Evolutionary conservation across 345 rosid species (phyloP), one percentile per base, ranked within the genome.

Genomic region (Rhodomyrtus tomentosa): DNA sequence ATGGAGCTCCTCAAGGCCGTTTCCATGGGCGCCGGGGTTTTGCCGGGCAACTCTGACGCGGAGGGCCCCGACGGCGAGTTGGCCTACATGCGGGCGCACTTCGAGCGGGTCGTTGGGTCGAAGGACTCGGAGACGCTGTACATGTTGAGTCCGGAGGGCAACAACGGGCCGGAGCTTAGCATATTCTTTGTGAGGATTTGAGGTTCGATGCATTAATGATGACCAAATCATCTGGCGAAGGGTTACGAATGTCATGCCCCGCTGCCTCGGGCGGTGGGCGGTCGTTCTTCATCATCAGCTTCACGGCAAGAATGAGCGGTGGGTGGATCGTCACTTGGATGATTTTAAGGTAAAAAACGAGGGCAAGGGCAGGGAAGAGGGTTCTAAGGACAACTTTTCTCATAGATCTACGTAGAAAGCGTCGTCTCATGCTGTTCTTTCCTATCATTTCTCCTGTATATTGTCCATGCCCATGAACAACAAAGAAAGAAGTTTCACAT

Each of bases 11-110:
- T 96, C 52, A 90, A 89, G 89, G 89, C 96, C 2, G 96, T 96
- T 25, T 95, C 98, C 0, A 96, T 95, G 99, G 98, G 99, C 8
- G 98, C 96, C 2, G 98, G 98, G 36, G 98, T 93, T 29, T 81
- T 95, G 73, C 99, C 99, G 0, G 93, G 93, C 81, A 91, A 87
- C 52, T 89, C 94, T 2, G 95, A 93, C n/a, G 53, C 32, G 0
- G 99, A 96, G 45, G 96, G 93, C 13, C 89, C 90, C 0, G 99
- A 96, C 54, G 91, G 91, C 4, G 98, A 95, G 89, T 68, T 95
- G 89, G 95, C 95, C 25, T 95, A 96, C 83, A 92, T 94, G 85
- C 88, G 99, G 68, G 98, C 99, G 79, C 89, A 91, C 88, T 95
- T 95, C 10, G 98, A 96, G 81, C 90, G 94, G 21, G 91, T 95